Conservation (phyloP, 768 basidiomycete genomes). For the Tulasnella sp. region DNA sequence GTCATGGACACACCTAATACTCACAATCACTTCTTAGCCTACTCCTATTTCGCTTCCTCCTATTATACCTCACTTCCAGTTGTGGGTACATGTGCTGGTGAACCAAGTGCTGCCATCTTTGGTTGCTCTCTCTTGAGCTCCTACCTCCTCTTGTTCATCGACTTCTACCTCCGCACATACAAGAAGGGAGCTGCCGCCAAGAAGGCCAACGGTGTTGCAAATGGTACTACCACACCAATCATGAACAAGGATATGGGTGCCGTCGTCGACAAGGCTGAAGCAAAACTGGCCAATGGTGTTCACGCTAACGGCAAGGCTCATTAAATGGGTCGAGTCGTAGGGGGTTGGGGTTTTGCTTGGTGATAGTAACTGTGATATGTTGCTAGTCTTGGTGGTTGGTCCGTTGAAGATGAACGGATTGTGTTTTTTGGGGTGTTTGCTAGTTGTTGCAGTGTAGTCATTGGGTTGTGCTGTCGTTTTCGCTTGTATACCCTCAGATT, state of each 20-base stretch:
- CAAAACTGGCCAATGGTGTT: not conserved
- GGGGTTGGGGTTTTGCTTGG: no score
- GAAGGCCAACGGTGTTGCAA: no score
- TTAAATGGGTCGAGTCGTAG: no score
- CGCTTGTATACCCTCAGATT: no score
- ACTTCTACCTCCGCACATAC: conserved; percentile 56
- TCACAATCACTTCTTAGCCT: conserved; percentile 31
- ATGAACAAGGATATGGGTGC: not conserved
- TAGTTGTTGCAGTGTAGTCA: no score
- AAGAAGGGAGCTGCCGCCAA: conserved; percentile 1
- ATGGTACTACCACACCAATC: not conserved
- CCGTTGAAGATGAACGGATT: no score
- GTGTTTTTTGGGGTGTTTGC: no score
- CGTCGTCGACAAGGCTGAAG: conserved; percentile 2
- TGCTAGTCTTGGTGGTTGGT: no score
- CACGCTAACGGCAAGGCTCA: conserved; percentile 10
- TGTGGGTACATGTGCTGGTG: conserved; percentile 74
- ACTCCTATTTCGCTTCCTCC: conserved; percentile 61
- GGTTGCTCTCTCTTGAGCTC: conserved; percentile 80
- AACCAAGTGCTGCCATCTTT: conserved; percentile 74
- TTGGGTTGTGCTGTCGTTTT: no score
- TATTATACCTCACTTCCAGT: conserved; percentile 49
- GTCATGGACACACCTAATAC: conserved; percentile 17
- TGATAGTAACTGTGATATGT: no score
- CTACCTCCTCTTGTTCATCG: conserved; percentile 92